A percentile compares a stretch with the other conserved stretches of the same genome.
These are phyloP conservation scores for Mitragyna speciosa DNA, from an alignment of 257 asterid species.

Conservation along the genomic window DNA sequence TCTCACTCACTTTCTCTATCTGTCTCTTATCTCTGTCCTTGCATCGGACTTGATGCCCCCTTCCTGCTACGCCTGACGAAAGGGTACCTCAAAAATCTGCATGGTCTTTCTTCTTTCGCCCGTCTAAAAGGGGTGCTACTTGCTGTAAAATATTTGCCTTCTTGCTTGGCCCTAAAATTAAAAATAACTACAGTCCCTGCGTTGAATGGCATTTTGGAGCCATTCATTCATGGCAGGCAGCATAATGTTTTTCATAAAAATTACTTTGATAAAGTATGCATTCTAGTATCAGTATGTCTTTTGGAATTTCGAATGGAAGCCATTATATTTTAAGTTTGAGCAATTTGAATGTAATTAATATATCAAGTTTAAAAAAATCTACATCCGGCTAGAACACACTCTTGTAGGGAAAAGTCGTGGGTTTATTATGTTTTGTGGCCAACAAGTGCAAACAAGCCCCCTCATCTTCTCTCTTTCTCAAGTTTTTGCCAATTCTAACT, in stretches of 20 bases:
- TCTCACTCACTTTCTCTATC: background rate
- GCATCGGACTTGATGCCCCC: conserved; percentile 29
- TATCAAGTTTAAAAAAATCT: background rate
- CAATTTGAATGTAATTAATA: too few relatives aligned
- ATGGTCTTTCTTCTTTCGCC: conserved; percentile 2
- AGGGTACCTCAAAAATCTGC: background rate
- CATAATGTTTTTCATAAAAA: too few relatives aligned
- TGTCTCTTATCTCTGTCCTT: background rate
- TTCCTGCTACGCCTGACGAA: background rate
- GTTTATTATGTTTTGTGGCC: background rate
- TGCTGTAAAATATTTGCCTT: background rate
- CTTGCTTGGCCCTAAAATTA: background rate
- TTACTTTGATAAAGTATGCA: too few relatives aligned
- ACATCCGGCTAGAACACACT: background rate
- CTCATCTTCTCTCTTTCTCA: too few relatives aligned
- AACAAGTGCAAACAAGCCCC: background rate
- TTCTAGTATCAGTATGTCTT: too few relatives aligned
- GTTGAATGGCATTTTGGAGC: too few relatives aligned
- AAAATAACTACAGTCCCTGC: too few relatives aligned
- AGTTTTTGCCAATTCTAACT: too few relatives aligned
- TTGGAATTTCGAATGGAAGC: too few relatives aligned
- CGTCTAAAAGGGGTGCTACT: conserved; percentile 17
- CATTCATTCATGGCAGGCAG: too few relatives aligned
- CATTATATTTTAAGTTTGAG: too few relatives aligned
- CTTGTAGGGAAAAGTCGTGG: background rate